phyloP scores from a whole-genome alignment of 768 basidiomycete genomes.

The Cystofilobasidium capitatum region DNA sequence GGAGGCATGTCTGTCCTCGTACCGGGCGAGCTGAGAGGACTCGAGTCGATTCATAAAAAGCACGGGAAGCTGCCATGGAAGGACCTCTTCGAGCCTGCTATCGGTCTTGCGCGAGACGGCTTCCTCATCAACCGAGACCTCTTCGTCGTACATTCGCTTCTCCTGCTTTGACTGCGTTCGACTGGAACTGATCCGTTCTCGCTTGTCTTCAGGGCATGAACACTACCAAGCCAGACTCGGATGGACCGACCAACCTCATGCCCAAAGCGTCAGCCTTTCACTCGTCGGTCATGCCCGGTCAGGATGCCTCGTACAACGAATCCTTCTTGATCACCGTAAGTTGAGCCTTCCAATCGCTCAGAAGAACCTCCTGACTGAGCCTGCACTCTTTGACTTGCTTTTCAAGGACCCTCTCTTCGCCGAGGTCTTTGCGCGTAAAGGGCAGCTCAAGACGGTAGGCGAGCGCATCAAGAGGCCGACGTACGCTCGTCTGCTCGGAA shows the following conservation, averaged over 20 bases:
- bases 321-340: constrained; percentile 21
- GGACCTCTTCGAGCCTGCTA: constrained; percentile 62
- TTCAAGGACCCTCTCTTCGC: constrained; percentile 61
- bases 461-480: constrained; percentile 62
- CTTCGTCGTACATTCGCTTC: constrained; percentile 4
- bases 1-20: constrained; percentile 85
- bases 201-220: constrained; percentile 15
- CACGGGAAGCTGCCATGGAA: constrained; percentile 79
- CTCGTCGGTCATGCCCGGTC: background rate
- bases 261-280: background rate
- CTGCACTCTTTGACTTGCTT: background rate
- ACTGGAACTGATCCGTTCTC: background rate
- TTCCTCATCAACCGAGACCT: constrained; percentile 41
- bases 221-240: constrained; percentile 6
- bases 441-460: constrained; percentile 60
- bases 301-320: background rate
- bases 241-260: constrained; percentile 22
- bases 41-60: constrained; percentile 61
- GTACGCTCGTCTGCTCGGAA: constrained; percentile 63
- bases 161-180: background rate
- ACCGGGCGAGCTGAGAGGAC: constrained; percentile 80
- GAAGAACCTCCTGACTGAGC: no score
- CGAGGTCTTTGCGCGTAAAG: constrained; percentile 70
- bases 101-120: constrained; percentile 57
- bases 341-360: background rate